phyloP scores from a whole-genome alignment of 148 eudicot genomes.

The Dianthus caryophyllus region DNA sequence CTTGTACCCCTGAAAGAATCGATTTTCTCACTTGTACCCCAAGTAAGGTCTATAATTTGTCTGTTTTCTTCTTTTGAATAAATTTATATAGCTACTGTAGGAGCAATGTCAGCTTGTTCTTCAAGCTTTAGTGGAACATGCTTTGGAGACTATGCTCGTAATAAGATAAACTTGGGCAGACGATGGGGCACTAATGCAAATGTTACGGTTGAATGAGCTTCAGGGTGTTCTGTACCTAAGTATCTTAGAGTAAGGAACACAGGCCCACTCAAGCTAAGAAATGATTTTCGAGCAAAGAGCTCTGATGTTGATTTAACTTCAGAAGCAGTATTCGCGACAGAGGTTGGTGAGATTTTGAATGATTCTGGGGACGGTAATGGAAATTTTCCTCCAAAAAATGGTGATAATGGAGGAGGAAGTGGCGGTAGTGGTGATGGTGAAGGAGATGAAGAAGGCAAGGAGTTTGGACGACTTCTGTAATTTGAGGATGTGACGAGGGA shows the following conservation, averaged over 20 bases:
- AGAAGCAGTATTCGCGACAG: not conserved
- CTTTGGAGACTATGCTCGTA: not conserved
- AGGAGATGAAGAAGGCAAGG: slow-evolving; percentile 37
- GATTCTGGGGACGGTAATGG: slow-evolving; percentile 31
- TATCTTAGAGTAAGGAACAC: not conserved
- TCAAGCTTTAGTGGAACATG: slow-evolving; percentile 9
- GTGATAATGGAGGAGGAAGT: slow-evolving; percentile 34
- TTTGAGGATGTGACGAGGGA: slow-evolving; percentile 56
- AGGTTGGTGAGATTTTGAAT: slow-evolving; percentile 8
- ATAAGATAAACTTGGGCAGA: slow-evolving; percentile 10
- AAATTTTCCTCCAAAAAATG: slow-evolving; percentile 28
- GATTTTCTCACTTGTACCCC: not conserved
- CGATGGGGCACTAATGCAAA: slow-evolving; percentile 11
- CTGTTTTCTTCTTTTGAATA: not conserved
- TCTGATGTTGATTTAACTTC: slow-evolving; percentile 17
- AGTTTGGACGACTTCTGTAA: slow-evolving; percentile 55
- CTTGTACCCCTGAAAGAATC: not conserved
- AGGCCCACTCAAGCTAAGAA: not conserved
- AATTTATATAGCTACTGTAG: not conserved
- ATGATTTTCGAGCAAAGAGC: slow-evolving; percentile 16
- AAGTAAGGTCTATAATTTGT: not conserved
- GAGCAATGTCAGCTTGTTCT: slow-evolving; percentile 23
- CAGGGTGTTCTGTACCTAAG: slow-evolving; percentile 8
- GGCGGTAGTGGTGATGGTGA: slow-evolving; percentile 35
- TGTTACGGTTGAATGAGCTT: slow-evolving; percentile 2